A percentile compares a stretch with the other conserved stretches of the same genome.
Conservation (phyloP, 345 rosid species). For the Mangifera indica region DNA sequence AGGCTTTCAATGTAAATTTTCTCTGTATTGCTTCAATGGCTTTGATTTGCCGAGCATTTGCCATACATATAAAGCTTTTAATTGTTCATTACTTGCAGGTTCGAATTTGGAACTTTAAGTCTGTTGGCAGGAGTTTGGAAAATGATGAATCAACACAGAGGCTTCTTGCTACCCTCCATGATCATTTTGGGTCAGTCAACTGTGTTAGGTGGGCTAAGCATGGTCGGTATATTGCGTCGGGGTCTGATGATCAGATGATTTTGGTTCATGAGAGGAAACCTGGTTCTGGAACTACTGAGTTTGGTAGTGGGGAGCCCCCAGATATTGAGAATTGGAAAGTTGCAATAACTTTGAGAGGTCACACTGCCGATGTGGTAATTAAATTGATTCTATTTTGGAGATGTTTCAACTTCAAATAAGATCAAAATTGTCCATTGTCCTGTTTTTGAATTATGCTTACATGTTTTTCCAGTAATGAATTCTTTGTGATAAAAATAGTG, state of each 20-base stretch:
- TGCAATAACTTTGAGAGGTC: slow-evolving; percentile 92
- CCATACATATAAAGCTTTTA: no score
- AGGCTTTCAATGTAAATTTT: background rate
- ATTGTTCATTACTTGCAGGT: slow-evolving; percentile 47
- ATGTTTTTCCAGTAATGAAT: background rate
- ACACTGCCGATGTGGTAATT: slow-evolving; percentile 99
- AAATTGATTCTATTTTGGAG: slow-evolving; percentile 13
- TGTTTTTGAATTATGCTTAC: slow-evolving; percentile 5
- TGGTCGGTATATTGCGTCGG: slow-evolving; percentile 84
- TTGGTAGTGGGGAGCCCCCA: slow-evolving; percentile 97
- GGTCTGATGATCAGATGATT: slow-evolving; percentile 96
- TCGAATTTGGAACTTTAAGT: slow-evolving; percentile 92
- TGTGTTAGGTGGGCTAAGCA: slow-evolving; percentile 99
- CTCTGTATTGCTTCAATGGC: background rate
- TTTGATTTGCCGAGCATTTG: background rate
- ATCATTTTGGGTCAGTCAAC: slow-evolving; percentile 99
- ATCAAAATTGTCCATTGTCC: background rate
- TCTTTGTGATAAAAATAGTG: slow-evolving; percentile 3
- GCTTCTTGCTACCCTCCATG: slow-evolving; percentile 95
- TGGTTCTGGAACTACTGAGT: slow-evolving; percentile 95
- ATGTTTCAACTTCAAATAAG: background rate
- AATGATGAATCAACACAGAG: slow-evolving; percentile 58
- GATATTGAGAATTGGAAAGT: slow-evolving; percentile 99
- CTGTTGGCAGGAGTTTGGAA: slow-evolving; percentile 61
- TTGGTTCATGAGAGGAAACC: slow-evolving; percentile 91